Conservation (phyloP, 441 rosid genomes). For the Hura crepitans region DNA sequence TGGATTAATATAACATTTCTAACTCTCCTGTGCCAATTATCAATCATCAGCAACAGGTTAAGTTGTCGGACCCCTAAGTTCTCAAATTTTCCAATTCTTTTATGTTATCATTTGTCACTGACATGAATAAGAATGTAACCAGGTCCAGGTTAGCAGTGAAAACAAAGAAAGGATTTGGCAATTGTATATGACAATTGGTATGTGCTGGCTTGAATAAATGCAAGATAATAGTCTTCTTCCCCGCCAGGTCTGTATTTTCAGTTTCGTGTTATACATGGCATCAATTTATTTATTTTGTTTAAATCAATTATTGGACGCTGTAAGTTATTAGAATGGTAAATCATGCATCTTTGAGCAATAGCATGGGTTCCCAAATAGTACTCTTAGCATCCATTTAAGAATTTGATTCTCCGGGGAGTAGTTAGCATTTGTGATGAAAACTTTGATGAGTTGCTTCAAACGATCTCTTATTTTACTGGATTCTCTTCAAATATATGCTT, state of each 20-base stretch:
- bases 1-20: conserved; percentile 6
- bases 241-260: conserved; percentile 15
- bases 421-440: not conserved
- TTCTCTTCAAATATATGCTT: not conserved
- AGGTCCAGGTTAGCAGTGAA: conserved; percentile 21
- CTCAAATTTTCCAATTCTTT: not conserved
- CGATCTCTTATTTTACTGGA: not conserved
- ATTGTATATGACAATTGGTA: conserved; percentile 12
- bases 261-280: not conserved
- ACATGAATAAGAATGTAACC: conserved; percentile 3
- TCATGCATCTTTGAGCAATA: not conserved
- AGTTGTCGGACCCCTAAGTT: conserved; percentile 6
- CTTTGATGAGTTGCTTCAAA: not conserved
- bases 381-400: not conserved
- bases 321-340: not conserved
- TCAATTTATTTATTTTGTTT: not conserved
- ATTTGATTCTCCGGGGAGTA: not conserved
- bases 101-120: conserved; percentile 3
- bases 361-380: conserved; percentile 4
- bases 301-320: conserved; percentile 17
- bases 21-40: conserved; percentile 11
- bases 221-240: conserved; percentile 23
- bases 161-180: conserved; percentile 12
- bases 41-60: conserved; percentile 22
- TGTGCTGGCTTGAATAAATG: conserved; percentile 15